Base-by-base conservation (phyloP, 2,329 filamentous ascomycete genomes). In the Cercospora sesami region DNA sequence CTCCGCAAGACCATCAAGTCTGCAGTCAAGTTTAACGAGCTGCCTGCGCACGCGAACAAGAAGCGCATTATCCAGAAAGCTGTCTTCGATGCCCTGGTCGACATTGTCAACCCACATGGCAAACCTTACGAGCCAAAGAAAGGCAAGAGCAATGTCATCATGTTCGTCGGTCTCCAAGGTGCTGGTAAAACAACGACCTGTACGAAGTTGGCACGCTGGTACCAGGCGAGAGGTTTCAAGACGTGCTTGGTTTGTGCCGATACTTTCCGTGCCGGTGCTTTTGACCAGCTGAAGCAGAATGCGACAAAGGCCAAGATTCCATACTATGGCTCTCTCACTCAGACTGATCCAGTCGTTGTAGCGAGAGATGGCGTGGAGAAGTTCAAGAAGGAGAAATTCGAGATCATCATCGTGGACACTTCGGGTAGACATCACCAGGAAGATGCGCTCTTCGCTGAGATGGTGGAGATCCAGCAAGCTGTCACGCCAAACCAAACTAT, bases 301-400 rank as follows among this genome's bases (percentile, higher is more conserved):
- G 95, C 95, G 1, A 98, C 93, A 36, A 99, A 98, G 81, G 95
- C 95, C 61, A 98, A 98, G 83, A 98, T 99, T 63, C 95, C 95
- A 9, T 99, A 99, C 86, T 99, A 96, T 79, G 95, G 95, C 75
- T 96, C 92, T 66, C 85, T 99, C 72, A 99, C 94, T 2, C 93
- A 99, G 82, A 97, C 94, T 7, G 95, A 99, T 77, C 95, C 95
- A 0, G 93, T 94, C 0, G 90, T 93, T 5, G 95, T 99, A 18
- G 94, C 95, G 0, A 87, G 89, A n/a, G 94, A 97, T 74, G 95
- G 95, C 82, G 95, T 99, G 33, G 93, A 97, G 58, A 96, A 98
- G 81, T 99, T 99, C 85, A 97, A 97, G 84, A 98, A 97, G 84
- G 95, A 99, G 83, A 88, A 90, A 59, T 99, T 99, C 78, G 95